Percentiles rank a stretch among this genome's conserved stretches.
Conservation (phyloP, 177 flowering plant species). For the Vitis hybrid region DNA sequence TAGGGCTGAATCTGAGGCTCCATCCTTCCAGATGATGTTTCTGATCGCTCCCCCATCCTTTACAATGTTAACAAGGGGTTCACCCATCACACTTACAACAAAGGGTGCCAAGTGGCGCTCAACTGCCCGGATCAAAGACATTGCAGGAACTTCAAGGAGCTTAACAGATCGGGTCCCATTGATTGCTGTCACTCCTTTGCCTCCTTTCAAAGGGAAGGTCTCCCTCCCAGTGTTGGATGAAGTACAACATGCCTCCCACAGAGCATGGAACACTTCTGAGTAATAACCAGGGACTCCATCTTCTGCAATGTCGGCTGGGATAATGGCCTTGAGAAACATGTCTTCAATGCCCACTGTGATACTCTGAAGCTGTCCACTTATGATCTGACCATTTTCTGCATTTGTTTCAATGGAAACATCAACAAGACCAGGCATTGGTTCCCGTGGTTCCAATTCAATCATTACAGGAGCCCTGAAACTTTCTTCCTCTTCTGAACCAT, state of each 20-base stretch:
- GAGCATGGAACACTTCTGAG: conserved; percentile 59
- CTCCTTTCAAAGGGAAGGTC: conserved; percentile 71
- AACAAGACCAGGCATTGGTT: conserved; percentile 84
- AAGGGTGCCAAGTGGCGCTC: conserved; percentile 69
- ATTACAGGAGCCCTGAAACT: conserved; percentile 46
- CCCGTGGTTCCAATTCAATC: conserved; percentile 81
- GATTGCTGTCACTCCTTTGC: conserved; percentile 77
- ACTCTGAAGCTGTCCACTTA: conserved; percentile 64
- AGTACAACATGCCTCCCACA: conserved; percentile 86
- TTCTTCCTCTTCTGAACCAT: conserved; percentile 38
- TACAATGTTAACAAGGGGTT: conserved; percentile 49
- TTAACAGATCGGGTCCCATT: conserved; percentile 87
- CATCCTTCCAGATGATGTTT: conserved; percentile 58
- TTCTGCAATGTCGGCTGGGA: conserved; percentile 53
- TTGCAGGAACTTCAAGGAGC: conserved; percentile 67
- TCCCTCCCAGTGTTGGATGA: conserved; percentile 76
- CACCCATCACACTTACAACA: conserved; percentile 81
- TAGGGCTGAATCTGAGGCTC: conserved; percentile 22
- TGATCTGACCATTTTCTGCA: conserved; percentile 74
- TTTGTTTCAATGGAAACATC: conserved; percentile 77
- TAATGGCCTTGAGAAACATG: conserved; percentile 71
- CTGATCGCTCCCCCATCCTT: conserved; percentile 55
- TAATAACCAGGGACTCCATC: conserved; percentile 53
- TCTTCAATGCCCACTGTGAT: conserved; percentile 87
- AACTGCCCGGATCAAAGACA: conserved; percentile 46